These are phyloP conservation scores for Dioscorea alata DNA, from an alignment of 106 monocot genomes.

Conservation along the genomic window DNA sequence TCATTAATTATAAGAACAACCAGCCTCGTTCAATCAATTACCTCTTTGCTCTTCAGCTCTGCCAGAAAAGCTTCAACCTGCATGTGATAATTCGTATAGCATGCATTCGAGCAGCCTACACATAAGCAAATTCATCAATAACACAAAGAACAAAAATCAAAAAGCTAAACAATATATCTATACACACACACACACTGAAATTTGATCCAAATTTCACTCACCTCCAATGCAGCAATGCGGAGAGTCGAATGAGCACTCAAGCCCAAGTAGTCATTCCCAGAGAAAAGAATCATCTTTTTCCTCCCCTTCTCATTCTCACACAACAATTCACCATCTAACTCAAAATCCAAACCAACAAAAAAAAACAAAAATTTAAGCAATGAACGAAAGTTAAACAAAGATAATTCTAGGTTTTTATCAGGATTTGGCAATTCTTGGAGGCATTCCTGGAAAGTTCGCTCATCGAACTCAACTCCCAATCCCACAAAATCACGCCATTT, in stretches of 20 bases:
- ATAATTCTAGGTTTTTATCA: constrained; percentile 2
- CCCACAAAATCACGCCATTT: too few relatives aligned
- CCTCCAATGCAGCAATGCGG: constrained; percentile 51
- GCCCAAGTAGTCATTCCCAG: constrained; percentile 90
- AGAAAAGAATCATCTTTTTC: constrained; percentile 74
- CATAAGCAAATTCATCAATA: neutral
- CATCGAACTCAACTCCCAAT: constrained; percentile 56
- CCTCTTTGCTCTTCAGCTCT: constrained; percentile 92
- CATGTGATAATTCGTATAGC: constrained; percentile 78
- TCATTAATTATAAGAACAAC: too few relatives aligned
- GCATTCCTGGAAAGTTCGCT: constrained; percentile 39
- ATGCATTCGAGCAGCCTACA: constrained; percentile 54
- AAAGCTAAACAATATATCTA: neutral
- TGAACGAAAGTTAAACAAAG: neutral
- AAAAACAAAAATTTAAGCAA: neutral
- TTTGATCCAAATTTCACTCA: neutral
- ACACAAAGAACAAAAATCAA: neutral
- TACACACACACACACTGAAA: neutral
- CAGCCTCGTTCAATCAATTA: constrained; percentile 4
- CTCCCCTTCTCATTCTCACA: constrained; percentile 1
- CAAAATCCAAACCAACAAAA: neutral
- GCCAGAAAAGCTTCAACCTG: constrained; percentile 58
- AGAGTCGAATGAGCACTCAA: constrained; percentile 75
- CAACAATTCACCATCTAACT: constrained; percentile 14
- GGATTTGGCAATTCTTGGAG: constrained; percentile 31